phyloP scores from a whole-genome alignment of 1,139 yeast genomes.

The Meyerozyma athensensis region DNA sequence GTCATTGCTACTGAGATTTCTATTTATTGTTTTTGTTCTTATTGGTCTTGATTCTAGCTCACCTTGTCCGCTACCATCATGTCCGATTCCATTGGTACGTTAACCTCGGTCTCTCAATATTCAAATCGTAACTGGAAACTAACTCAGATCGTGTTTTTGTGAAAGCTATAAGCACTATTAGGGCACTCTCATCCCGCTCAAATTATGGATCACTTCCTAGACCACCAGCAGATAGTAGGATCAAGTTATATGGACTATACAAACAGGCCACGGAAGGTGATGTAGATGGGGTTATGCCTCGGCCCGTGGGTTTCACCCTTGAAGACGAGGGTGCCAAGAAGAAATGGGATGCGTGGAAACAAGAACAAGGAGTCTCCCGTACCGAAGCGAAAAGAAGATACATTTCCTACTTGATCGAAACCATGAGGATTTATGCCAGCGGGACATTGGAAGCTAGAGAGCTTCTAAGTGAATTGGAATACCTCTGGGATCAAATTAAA shows the following conservation, averaged over 20 bases:
- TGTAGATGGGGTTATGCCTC: constrained; percentile 60
- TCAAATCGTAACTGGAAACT: constrained; percentile 8
- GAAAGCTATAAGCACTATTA: constrained; percentile 74
- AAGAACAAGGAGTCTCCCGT: constrained; percentile 63
- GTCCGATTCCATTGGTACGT: constrained; percentile 18
- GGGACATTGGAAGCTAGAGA: constrained; percentile 68
- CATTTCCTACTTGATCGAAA: constrained; percentile 62
- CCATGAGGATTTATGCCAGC: constrained; percentile 68
- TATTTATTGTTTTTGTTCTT: background rate
- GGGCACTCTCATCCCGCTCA: constrained; percentile 65
- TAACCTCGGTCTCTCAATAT: background rate
- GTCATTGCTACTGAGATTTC: constrained; percentile 6
- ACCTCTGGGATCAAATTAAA: constrained; percentile 71
- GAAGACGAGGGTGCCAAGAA: constrained; percentile 66
- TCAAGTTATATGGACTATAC: constrained; percentile 72
- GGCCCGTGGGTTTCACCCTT: constrained; percentile 56
- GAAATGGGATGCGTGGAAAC: constrained; percentile 86
- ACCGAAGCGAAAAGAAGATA: constrained; percentile 74
- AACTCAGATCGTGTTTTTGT: constrained; percentile 68
- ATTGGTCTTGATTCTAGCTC: background rate
- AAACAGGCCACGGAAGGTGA: constrained; percentile 89
- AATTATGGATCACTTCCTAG: constrained; percentile 70
- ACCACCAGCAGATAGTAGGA: constrained; percentile 73
- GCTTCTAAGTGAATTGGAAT: constrained; percentile 60
- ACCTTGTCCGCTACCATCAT: constrained; percentile 8